Evolutionary conservation across 2,329 filamentous ascomycete species (phyloP).

Genomic region (Pseudogymnoascus sp.): DNA sequence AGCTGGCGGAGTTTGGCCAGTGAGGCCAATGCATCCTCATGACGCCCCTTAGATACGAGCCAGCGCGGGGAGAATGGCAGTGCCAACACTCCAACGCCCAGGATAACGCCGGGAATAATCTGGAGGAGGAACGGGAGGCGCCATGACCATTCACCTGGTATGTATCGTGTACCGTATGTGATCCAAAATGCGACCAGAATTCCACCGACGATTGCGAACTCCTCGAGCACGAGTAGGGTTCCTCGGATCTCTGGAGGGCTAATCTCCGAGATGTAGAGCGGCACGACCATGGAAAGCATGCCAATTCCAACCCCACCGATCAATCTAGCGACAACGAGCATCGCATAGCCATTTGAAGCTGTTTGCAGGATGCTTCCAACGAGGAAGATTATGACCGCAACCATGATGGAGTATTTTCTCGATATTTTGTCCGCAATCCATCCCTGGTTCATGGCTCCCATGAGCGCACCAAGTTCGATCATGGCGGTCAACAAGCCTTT

Average conservation of each 20-base stretch:
- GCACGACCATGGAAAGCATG: conserved; percentile 41
- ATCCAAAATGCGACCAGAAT: conserved; percentile 38
- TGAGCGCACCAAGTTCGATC: conserved; percentile 44
- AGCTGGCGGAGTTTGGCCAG: conserved; percentile 42
- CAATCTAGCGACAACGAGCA: conserved; percentile 41
- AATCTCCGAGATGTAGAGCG: conserved; percentile 45
- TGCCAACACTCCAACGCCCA: conserved; percentile 33
- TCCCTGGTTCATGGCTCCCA: conserved; percentile 36
- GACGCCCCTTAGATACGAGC: conserved; percentile 39
- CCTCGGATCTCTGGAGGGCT: conserved; percentile 31
- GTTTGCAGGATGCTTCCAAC: conserved; percentile 43
- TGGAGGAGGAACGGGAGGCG: conserved; percentile 29
- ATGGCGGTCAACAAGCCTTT: conserved; percentile 40
- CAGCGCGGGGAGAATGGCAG: conserved; percentile 50
- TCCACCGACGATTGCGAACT: conserved; percentile 35
- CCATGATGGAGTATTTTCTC: conserved; percentile 42
- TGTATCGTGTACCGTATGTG: conserved; percentile 34
- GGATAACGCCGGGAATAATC: conserved; percentile 22
- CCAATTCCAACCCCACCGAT: conserved; percentile 45
- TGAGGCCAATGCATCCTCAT: conserved; percentile 40
- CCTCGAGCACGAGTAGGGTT: conserved; percentile 17
- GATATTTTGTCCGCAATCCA: conserved; percentile 45
- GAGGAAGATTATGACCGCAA: conserved; percentile 42
- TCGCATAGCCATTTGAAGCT: conserved; percentile 40
- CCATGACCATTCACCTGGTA: conserved; percentile 21